Base-by-base conservation (phyloP, 805 yeast species). In the Pichia heedii region DNA sequence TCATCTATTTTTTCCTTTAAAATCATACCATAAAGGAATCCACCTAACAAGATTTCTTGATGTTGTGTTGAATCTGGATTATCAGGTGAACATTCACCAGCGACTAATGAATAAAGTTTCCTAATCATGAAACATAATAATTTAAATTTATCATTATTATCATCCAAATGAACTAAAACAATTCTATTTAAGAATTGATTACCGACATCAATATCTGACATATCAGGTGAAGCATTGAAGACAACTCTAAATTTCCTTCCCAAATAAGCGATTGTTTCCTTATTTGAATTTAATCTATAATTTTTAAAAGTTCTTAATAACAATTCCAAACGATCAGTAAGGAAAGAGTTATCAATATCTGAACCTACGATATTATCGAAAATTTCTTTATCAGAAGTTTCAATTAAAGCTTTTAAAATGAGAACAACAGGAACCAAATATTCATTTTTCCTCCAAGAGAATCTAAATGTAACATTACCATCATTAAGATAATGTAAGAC, bases 41-140 rank as follows among this genome's bases (percentile, higher is more conserved):
- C 98, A 51, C 97, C 97, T 45, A 93, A 73, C 50, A 93, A 68
- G 27, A 93, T 85, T 68, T 93, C 98, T 68, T 93, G 98, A 71
- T 93, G 97, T 71, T 93, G 98, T 10, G 96, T 86, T 40, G 97
- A 95, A 80, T 93, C 98, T 61, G 98, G 98, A 67, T 93, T 93
- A 65, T 93, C 98, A 16, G 96, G 90, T 42, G 89, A 70, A 65
- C 97, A 90, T 61, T 90, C 96, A 48, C 97, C 97, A 32, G 96
- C 96, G 37, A 90, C 97, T 51, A 93, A 73, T 0, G 97, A 75
- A 63, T 93, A 93, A 48, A 93, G 74, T 67, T 93, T 93, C 72
- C 97, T 79, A 56, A 93, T 81, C 97, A 93, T 93, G 67, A 89
- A 93, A 48, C 89, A 66, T 48, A 93, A 68, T 81, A 89, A 71